Conservation (phyloP, 192 early-diverging fungal species). For the Linnemannia exigua region DNA sequence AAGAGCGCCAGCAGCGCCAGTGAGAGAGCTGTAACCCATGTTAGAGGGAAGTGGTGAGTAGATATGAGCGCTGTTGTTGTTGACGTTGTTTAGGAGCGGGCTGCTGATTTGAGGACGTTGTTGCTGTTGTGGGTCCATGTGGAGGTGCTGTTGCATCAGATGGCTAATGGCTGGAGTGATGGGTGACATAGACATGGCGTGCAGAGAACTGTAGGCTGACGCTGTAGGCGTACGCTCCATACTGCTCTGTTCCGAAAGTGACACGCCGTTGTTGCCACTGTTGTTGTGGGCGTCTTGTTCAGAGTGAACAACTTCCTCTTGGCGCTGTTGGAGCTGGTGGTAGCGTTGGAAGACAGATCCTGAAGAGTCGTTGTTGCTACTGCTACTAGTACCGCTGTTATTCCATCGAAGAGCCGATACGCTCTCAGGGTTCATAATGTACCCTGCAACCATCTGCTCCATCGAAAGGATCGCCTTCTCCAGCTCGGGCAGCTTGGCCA, state of each 20-base stretch:
- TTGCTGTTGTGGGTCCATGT: slow-evolving; percentile 9
- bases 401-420: neutral
- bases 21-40: neutral
- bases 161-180: neutral
- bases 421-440: slow-evolving; percentile 3
- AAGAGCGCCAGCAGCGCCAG: neutral
- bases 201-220: neutral
- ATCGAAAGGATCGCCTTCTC: neutral
- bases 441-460: slow-evolving; percentile 16
- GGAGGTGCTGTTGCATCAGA: slow-evolving; percentile 13
- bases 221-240: neutral
- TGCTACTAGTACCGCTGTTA: too few relatives aligned
- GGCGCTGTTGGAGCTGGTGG: slow-evolving; percentile 24
- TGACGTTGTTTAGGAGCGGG: neutral
- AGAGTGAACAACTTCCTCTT: neutral
- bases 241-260: neutral
- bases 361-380: neutral
- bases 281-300: neutral
- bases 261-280: neutral
- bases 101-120: neutral
- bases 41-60: neutral
- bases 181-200: neutral
- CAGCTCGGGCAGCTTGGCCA: slow-evolving; percentile 16
- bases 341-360: slow-evolving; percentile 24
- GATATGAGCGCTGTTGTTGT: neutral